Conservation (phyloP, 208 protist species). For the Wallacemonas sp. region DNA sequence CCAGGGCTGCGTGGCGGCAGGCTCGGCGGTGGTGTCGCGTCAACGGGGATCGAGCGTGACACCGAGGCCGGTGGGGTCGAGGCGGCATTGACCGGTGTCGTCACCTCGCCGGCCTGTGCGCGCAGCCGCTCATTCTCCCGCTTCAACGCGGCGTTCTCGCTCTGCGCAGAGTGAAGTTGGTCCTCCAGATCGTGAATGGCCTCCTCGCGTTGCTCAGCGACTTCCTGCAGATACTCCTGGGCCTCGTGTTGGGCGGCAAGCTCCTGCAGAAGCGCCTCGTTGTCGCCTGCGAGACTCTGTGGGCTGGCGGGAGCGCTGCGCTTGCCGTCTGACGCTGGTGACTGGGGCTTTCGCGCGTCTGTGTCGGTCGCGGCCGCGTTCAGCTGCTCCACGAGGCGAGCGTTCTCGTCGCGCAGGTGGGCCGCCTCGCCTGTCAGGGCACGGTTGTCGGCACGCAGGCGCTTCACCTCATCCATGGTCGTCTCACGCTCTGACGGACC, state of each 20-base stretch:
- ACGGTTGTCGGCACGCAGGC: conserved; percentile 1
- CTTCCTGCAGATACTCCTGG: conserved; percentile 20
- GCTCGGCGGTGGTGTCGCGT: conserved; percentile 11
- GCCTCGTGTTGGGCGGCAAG: conserved; percentile 14
- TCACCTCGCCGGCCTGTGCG: not conserved
- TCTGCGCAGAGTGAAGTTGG: conserved; percentile 1
- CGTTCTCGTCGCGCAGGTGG: conserved; percentile 37
- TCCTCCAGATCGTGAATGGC: conserved; percentile 7
- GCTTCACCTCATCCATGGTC: conserved; percentile 13
- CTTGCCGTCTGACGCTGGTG: not conserved
- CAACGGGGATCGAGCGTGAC: conserved; percentile 6
- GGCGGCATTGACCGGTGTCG: not conserved
- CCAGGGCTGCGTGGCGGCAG: conserved; percentile 8
- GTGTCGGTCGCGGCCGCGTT: conserved; percentile 6
- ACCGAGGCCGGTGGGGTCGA: not conserved
- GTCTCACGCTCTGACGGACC: not conserved
- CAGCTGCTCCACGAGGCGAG: conserved; percentile 19
- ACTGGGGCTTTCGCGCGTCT: not conserved
- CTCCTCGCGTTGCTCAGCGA: conserved; percentile 10
- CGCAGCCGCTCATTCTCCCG: conserved; percentile 10
- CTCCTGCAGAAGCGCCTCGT: conserved; percentile 1
- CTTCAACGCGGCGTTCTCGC: conserved; percentile 1
- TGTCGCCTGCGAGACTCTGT: not conserved
- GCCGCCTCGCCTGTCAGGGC: not conserved
- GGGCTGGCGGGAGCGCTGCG: not conserved